Base-by-base conservation (phyloP, 495 filamentous ascomycete genomes). In the Penicillium pulvis region DNA sequence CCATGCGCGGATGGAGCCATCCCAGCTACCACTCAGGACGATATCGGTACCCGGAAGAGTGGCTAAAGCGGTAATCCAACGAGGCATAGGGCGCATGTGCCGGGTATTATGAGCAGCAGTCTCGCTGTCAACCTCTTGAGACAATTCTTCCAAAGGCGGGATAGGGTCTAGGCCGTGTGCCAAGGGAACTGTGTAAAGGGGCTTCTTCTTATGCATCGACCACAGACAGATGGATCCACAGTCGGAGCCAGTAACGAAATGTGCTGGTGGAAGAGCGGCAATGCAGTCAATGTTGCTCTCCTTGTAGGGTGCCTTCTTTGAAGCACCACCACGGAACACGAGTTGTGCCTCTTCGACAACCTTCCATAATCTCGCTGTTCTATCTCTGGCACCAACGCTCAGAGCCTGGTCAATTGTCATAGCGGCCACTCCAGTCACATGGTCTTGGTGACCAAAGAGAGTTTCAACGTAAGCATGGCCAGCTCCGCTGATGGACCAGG, bases 311-410 rank as follows among this genome's bases (percentile, higher is more conserved):
- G 68, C 71, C 73, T 81, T 60, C 76, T 77, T 79, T 23, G 71
- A 67, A 20, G 82, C 87, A 41, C 90, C 92, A 44, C 92, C 93
- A 41, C 93, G 88, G 74, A 98, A 98, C 2, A 98, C 93, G 5
- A 98, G 81, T 68, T 98, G 95, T 1, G 87, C 89, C 68, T 98
- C 94, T 56, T 98, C 94, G 26, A 92, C 86, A 2, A 98, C 92
- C 71, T 98, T 98, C 94, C 94, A 98, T 59, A 97, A 73, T 30
- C 94, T 81, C n/a, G 92, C 93, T 1, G 94, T 96, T 23, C 93
- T 87, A 69, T 98, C 94, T 50, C 93, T 81, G 30, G 89, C 89
- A 57, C 94, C 94, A 19, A 96, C 94, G 59, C 86, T 91, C 53
- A 98, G 80, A 70, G 94, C 97, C 35, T 91, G 86, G 73, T 98